Evolutionary conservation across 805 yeast genomes (phyloP).

Genomic region (Saccharomycopsis vini): DNA sequence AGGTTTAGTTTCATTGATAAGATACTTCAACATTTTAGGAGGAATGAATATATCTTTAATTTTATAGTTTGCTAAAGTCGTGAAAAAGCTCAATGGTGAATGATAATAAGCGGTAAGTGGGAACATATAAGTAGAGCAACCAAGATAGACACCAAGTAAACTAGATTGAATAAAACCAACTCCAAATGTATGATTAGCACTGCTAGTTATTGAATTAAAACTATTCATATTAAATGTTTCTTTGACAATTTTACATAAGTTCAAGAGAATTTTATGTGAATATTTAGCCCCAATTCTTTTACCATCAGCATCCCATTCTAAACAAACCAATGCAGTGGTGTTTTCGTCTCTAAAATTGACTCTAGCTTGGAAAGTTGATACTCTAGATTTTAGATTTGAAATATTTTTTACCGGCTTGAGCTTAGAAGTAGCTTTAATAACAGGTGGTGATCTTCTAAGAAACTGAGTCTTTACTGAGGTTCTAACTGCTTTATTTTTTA

Average conservation of each 20-base stretch:
- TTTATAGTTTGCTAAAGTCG: slow-evolving; percentile 62
- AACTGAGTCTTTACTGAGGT: slow-evolving; percentile 44
- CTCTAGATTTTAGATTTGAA: slow-evolving; percentile 14
- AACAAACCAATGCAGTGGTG: slow-evolving; percentile 52
- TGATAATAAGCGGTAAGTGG: slow-evolving; percentile 70
- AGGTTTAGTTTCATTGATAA: slow-evolving; percentile 47
- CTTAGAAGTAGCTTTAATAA: slow-evolving; percentile 60
- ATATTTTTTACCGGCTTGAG: slow-evolving; percentile 29
- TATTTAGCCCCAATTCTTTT: slow-evolving; percentile 43
- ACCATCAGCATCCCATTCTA: slow-evolving; percentile 66
- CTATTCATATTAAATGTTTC: slow-evolving; percentile 83
- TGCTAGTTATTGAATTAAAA: slow-evolving; percentile 66
- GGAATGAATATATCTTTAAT: slow-evolving; percentile 83
- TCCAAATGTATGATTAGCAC: slow-evolving; percentile 78
- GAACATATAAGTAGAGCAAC: slow-evolving; percentile 74
- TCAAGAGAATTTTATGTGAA: slow-evolving; percentile 56
- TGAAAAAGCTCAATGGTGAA: slow-evolving; percentile 63
- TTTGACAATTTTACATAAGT: slow-evolving; percentile 79
- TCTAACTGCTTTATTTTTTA: slow-evolving; percentile 60
- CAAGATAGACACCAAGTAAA: slow-evolving; percentile 75
- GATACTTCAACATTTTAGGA: slow-evolving; percentile 71
- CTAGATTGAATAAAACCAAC: slow-evolving; percentile 85
- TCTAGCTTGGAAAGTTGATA: slow-evolving; percentile 21
- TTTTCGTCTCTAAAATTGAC: slow-evolving; percentile 32
- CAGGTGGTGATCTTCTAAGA: slow-evolving; percentile 33